phyloP scores from a whole-genome alignment of 2,329 filamentous ascomycete genomes.

The Biscogniauxia sp. region DNA sequence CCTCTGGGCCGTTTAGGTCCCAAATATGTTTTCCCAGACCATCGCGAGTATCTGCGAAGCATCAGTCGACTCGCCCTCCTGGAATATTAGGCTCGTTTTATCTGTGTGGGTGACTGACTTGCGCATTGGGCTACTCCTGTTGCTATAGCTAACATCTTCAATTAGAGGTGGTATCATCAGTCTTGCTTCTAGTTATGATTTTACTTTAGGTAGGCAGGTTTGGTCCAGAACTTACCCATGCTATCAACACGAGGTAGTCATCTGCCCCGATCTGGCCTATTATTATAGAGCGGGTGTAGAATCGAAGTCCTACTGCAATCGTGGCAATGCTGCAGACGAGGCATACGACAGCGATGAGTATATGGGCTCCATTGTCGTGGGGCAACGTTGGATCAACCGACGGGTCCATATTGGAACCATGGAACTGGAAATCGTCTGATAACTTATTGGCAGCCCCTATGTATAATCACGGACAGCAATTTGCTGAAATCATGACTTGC shows the following conservation, averaged over 20 bases:
- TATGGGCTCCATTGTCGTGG: conserved; percentile 21
- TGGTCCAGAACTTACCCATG: conserved; percentile 36
- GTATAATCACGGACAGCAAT: not conserved
- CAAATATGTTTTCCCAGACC: conserved; percentile 25
- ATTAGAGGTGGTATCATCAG: conserved; percentile 3
- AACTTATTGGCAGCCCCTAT: not conserved
- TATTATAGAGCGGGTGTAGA: conserved; percentile 30
- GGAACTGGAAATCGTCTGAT: not conserved
- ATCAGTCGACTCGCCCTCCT: conserved; percentile 4
- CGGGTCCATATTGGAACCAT: conserved; percentile 11
- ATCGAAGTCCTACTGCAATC: conserved; percentile 25
- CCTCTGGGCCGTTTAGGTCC: conserved; percentile 14
- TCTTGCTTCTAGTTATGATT: not conserved
- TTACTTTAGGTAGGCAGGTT: not conserved
- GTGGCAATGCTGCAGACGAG: conserved; percentile 26
- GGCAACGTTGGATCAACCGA: conserved; percentile 8
- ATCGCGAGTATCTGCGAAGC: conserved; percentile 20
- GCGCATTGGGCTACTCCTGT: conserved; percentile 24
- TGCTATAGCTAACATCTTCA: conserved; percentile 19
- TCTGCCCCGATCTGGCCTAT: conserved; percentile 31
- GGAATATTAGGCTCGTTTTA: not conserved
- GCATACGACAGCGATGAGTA: conserved; percentile 25
- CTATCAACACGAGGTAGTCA: conserved; percentile 32
- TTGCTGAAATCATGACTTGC: not conserved
- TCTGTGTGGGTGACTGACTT: conserved; percentile 15